These are phyloP conservation scores for Eudorina sp. DNA, from an alignment of 139 green algal species.

Conservation along the genomic window DNA sequence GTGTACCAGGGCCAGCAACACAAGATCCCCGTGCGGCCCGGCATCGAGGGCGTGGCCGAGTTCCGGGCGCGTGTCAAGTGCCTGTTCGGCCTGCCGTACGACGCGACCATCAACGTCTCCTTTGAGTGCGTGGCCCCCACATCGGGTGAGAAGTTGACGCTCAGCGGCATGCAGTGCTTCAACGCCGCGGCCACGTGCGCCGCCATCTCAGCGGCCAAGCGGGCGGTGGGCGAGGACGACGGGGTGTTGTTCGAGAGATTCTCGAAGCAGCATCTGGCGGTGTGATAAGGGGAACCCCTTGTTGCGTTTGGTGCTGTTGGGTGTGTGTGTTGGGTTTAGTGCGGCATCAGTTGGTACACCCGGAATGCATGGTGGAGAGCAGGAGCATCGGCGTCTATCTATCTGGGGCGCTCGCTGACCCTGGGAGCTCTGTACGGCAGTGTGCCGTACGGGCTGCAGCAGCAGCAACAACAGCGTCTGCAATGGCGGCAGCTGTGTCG, in stretches of 20 bases:
- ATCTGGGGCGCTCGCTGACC: background rate
- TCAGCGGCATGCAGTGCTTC: constrained; percentile 3
- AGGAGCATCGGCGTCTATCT: background rate
- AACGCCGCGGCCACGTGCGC: constrained; percentile 24
- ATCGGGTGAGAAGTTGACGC: background rate
- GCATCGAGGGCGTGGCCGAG: constrained; percentile 40
- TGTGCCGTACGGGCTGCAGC: background rate
- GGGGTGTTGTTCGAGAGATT: background rate
- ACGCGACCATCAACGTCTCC: constrained; percentile 21
- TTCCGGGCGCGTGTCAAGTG: constrained; percentile 50
- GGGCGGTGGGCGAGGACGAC: constrained; percentile 24
- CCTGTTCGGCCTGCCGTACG: constrained; percentile 31
- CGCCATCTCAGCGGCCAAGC: constrained; percentile 14
- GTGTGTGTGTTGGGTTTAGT: too few relatives aligned
- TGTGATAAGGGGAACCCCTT: too few relatives aligned
- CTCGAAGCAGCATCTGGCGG: background rate
- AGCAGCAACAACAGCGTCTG: too few relatives aligned
- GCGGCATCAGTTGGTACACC: background rate
- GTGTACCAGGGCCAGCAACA: background rate
- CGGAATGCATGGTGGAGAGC: background rate
- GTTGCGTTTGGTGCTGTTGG: too few relatives aligned
- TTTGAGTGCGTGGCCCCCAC: constrained; percentile 27
- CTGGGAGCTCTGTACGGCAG: background rate
- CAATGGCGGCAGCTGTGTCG: too few relatives aligned
- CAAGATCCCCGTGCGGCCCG: constrained; percentile 49